Evolutionary conservation across 768 basidiomycete genomes (phyloP).

Genomic region (Clitopilus passeckerianus): DNA sequence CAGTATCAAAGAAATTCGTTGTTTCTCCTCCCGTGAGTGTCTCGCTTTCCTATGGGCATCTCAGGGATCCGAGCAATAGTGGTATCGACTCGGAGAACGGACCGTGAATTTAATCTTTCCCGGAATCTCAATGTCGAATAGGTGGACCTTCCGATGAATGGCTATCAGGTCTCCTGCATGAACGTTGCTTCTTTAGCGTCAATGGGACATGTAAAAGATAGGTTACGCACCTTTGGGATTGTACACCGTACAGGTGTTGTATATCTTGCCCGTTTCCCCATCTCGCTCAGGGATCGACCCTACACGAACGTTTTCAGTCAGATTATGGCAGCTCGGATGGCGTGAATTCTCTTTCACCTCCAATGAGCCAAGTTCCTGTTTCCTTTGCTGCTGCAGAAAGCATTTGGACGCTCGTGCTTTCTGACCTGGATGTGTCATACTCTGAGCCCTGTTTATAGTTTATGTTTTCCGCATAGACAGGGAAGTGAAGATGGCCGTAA

Average conservation of each 20-base stretch:
- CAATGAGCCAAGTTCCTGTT: slow-evolving; percentile 83
- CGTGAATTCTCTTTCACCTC: slow-evolving; percentile 47
- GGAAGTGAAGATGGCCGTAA: slow-evolving; percentile 77
- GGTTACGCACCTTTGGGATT: slow-evolving; percentile 58
- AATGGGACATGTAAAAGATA: not conserved
- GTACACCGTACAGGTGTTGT: slow-evolving; percentile 93
- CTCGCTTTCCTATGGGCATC: slow-evolving; percentile 69
- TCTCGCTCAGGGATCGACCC: slow-evolving; percentile 93
- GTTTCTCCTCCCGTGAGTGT: slow-evolving; percentile 73
- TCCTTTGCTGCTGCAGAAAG: slow-evolving; percentile 79
- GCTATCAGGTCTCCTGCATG: slow-evolving; percentile 77
- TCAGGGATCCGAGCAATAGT: slow-evolving; percentile 1
- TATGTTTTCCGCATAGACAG: slow-evolving; percentile 78
- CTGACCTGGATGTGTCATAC: slow-evolving; percentile 50
- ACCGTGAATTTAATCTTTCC: slow-evolving; percentile 90
- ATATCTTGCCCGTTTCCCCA: slow-evolving; percentile 55
- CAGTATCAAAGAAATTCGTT: slow-evolving; percentile 83
- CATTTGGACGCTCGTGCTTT: slow-evolving; percentile 77
- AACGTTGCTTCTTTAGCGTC: not conserved
- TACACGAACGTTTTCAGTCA: slow-evolving; percentile 23
- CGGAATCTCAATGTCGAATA: slow-evolving; percentile 97
- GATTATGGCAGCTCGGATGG: not conserved
- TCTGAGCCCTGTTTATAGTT: slow-evolving; percentile 50
- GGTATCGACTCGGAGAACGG: not conserved
- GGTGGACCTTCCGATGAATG: slow-evolving; percentile 89